Conservation (phyloP, 2,329 filamentous ascomycete genomes). For the Pestalotiopsis sp. region DNA sequence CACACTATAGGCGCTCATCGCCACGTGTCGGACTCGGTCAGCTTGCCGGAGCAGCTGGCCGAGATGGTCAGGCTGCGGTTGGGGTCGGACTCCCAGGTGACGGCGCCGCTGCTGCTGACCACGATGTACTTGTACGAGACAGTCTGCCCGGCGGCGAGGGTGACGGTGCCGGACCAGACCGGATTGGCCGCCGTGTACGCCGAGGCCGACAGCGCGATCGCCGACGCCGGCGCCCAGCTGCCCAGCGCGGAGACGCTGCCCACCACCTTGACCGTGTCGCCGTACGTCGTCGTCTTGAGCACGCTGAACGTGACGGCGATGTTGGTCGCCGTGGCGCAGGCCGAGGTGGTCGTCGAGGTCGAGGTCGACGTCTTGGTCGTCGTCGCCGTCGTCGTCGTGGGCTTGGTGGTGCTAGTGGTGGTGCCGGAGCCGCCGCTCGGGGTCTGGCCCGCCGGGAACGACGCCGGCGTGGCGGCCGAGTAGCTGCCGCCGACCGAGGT, state of each 20-base stretch:
- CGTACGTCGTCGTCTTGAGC: constrained; percentile 57
- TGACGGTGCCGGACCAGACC: constrained; percentile 62
- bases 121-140: constrained; percentile 73
- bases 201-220: constrained; percentile 58
- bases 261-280: constrained; percentile 67
- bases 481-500: constrained; percentile 54
- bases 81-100: constrained; percentile 67
- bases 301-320: constrained; percentile 67
- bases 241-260: constrained; percentile 64
- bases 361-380: constrained; percentile 24
- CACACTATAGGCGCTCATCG: too few species aligned
- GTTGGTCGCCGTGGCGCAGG: constrained; percentile 42
- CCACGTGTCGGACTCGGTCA: constrained; percentile 35
- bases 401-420: constrained; percentile 11
- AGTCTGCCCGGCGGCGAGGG: constrained; percentile 54
- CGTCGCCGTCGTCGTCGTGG: constrained; percentile 30
- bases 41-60: constrained; percentile 30
- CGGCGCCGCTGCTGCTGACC: constrained; percentile 52
- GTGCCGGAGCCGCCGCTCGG: constrained; percentile 34
- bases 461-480: constrained; percentile 45
- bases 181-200: constrained; percentile 62
- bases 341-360: constrained; percentile 26
- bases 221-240: constrained; percentile 59
- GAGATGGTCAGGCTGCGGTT: constrained; percentile 46
- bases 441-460: constrained; percentile 53